These are phyloP conservation scores for Monosporozyma siamensis DNA, from an alignment of 805 yeast species.

Conservation along the genomic window DNA sequence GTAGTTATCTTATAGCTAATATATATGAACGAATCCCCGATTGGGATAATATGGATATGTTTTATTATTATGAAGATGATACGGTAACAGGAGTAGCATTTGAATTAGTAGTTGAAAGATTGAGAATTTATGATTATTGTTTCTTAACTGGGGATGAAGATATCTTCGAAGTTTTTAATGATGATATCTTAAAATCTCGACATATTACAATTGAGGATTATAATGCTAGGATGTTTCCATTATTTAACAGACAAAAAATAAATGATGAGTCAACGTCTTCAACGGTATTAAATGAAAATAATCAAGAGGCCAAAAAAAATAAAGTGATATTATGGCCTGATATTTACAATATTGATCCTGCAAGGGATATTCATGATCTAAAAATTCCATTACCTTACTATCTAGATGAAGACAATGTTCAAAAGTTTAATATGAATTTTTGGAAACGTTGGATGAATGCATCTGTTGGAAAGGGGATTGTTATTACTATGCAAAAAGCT, in stretches of 20 bases:
- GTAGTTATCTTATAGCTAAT: slow-evolving; percentile 16
- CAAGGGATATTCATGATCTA: background rate
- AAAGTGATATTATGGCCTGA: slow-evolving; percentile 19
- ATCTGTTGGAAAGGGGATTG: slow-evolving; percentile 25
- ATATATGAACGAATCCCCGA: slow-evolving; percentile 11
- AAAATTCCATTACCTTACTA: slow-evolving; percentile 1
- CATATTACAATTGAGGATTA: slow-evolving; percentile 2
- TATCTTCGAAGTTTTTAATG: slow-evolving; percentile 10
- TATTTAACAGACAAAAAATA: background rate
- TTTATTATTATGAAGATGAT: background rate
- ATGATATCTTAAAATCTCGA: background rate
- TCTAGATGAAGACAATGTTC: background rate
- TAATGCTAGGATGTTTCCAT: background rate
- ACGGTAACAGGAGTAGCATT: background rate
- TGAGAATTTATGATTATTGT: slow-evolving; percentile 25
- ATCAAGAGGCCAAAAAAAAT: slow-evolving; percentile 4
- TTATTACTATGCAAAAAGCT: slow-evolving; percentile 16
- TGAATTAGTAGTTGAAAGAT: slow-evolving; percentile 13
- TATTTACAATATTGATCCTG: slow-evolving; percentile 4
- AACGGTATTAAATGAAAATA: no score
- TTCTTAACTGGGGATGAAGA: slow-evolving; percentile 15
- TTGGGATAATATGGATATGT: slow-evolving; percentile 17
- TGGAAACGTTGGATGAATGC: slow-evolving; percentile 19
- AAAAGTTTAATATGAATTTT: slow-evolving; percentile 15
- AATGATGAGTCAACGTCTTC: slow-evolving; percentile 12